Conservation (phyloP, 306 rosid species). For the Erythrophleum fordii region DNA sequence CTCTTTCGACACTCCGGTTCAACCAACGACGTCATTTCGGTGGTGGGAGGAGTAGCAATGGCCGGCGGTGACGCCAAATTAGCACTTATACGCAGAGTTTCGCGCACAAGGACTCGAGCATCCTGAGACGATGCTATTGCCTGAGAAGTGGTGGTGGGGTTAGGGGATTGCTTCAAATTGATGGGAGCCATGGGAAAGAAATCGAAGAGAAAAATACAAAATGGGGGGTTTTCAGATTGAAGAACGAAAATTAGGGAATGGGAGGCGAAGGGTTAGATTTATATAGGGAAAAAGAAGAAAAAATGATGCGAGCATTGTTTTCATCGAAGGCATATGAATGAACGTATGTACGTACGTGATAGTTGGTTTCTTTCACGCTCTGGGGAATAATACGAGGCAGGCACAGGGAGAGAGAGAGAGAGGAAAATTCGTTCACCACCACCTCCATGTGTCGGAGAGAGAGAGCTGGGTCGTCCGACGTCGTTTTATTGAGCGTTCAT, state of each 20-base stretch:
- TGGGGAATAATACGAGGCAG: not conserved
- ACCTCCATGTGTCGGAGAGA: not conserved
- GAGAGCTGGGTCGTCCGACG: not conserved
- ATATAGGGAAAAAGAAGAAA: not conserved
- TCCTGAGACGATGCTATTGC: constrained; percentile 62
- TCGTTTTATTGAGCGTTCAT: not conserved
- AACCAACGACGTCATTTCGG: constrained; percentile 14
- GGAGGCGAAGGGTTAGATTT: not conserved
- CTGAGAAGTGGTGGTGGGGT: constrained; percentile 35
- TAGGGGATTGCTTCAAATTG: constrained; percentile 58
- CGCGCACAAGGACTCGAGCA: constrained; percentile 72
- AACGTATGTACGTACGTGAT: not conserved
- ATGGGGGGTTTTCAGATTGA: not conserved
- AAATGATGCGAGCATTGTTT: not conserved
- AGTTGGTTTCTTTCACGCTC: not conserved
- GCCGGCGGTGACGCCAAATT: constrained; percentile 59
- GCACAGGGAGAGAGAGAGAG: not conserved
- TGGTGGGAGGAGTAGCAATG: not conserved
- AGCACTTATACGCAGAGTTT: constrained; percentile 87
- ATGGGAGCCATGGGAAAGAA: constrained; percentile 52
- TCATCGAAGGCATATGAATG: constrained; percentile 3
- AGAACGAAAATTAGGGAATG: not conserved
- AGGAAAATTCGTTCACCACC: not conserved
- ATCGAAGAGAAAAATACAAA: not conserved
- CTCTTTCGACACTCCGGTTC: constrained; percentile 35